Percentiles rank a stretch among this genome's conserved stretches.
Evolutionary conservation across 345 rosid genomes (phyloP).

Genomic region (Citrus inodora): DNA sequence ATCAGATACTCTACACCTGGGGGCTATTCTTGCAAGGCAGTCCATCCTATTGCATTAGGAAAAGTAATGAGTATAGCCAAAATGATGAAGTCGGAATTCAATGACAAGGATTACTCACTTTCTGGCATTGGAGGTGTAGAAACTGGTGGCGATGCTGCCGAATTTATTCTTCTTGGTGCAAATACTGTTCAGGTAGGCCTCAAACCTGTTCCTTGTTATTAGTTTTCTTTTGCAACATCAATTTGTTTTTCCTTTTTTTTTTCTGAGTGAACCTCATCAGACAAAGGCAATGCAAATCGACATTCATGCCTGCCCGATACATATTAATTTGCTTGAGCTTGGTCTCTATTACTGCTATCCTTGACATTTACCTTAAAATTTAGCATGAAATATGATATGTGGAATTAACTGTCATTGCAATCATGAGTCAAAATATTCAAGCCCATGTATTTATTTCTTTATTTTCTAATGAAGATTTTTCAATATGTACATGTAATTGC

Average conservation of each 20-base stretch:
- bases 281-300: too few relatives aligned
- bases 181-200: slow-evolving; percentile 81
- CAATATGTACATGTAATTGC: neutral
- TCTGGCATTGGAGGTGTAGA: slow-evolving; percentile 97
- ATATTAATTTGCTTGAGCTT: neutral
- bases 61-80: slow-evolving; percentile 91
- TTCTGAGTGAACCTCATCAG: too few relatives aligned
- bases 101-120: slow-evolving; percentile 53
- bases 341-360: neutral
- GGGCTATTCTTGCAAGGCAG: slow-evolving; percentile 92
- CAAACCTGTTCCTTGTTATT: neutral
- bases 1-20: slow-evolving; percentile 95
- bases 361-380: neutral
- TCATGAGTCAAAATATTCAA: neutral
- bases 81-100: slow-evolving; percentile 81
- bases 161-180: slow-evolving; percentile 91
- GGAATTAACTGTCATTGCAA: neutral
- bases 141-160: slow-evolving; percentile 91
- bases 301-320: neutral
- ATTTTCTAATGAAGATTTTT: too few relatives aligned
- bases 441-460: too few relatives aligned
- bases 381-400: neutral
- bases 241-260: too few relatives aligned
- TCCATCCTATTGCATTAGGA: slow-evolving; percentile 89
- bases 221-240: neutral